phyloP scores from a whole-genome alignment of 495 filamentous ascomycete genomes.

The Annulohypoxylon stygium region DNA sequence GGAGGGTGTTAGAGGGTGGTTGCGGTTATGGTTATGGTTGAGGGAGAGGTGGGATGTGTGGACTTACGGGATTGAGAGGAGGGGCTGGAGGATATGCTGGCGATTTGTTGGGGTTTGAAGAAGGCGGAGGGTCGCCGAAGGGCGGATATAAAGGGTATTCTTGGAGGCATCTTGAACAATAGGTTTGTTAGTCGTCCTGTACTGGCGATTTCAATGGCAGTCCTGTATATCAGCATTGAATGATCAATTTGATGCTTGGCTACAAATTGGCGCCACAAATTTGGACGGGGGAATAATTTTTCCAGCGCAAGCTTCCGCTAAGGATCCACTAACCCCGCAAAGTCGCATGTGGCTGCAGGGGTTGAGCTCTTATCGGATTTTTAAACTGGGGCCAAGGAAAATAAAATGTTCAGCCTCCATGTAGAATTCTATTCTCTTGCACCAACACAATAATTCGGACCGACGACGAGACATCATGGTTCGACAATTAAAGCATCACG shows the following conservation, averaged over 20 bases:
- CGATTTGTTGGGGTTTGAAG: slow-evolving; percentile 31
- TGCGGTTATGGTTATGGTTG: slow-evolving; percentile 31
- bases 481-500: slow-evolving; percentile 92
- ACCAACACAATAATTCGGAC: background rate
- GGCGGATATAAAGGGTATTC: slow-evolving; percentile 41
- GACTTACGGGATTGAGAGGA: slow-evolving; percentile 36
- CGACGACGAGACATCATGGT: slow-evolving; percentile 69
- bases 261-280: slow-evolving; percentile 22
- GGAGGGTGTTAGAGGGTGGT: slow-evolving; percentile 25
- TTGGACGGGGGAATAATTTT: slow-evolving; percentile 38
- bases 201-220: background rate
- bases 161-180: slow-evolving; percentile 49
- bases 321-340: slow-evolving; percentile 29
- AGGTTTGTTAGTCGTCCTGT: slow-evolving; percentile 17
- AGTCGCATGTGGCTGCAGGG: slow-evolving; percentile 26
- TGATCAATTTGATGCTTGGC: background rate
- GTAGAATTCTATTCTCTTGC: slow-evolving; percentile 11
- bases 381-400: slow-evolving; percentile 36
- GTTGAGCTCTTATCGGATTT: slow-evolving; percentile 39
- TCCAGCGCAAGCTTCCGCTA: slow-evolving; percentile 19
- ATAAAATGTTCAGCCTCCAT: slow-evolving; percentile 38
- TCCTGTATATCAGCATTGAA: slow-evolving; percentile 12
- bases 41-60: background rate
- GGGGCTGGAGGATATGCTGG: slow-evolving; percentile 37
- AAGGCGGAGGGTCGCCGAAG: slow-evolving; percentile 42